Percentiles rank a stretch among this genome's conserved stretches.
These are phyloP conservation scores for Fusarium multiceps DNA, from an alignment of 2,329 filamentous ascomycete genomes.

Conservation along the genomic window DNA sequence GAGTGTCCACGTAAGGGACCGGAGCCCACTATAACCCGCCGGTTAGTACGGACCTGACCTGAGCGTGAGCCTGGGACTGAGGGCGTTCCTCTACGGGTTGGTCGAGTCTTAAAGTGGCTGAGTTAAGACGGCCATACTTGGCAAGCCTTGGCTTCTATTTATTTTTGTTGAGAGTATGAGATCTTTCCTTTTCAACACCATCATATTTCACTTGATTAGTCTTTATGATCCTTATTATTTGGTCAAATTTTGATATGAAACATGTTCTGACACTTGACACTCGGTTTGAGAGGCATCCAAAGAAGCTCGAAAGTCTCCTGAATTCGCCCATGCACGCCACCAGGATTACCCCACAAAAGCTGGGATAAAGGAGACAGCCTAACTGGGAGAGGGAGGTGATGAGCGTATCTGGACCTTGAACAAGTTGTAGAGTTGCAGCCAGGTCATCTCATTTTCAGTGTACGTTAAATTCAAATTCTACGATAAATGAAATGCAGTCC, in stretches of 20 bases:
- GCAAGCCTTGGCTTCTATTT: conserved; percentile 14
- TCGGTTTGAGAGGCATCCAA: conserved; percentile 36
- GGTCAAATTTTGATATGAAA: not conserved
- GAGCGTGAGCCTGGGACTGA: conserved; percentile 8
- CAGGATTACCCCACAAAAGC: conserved; percentile 42
- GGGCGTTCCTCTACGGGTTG: not conserved
- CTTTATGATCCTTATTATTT: not conserved
- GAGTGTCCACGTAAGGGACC: conserved; percentile 47
- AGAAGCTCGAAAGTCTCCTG: conserved; percentile 32
- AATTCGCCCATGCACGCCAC: conserved; percentile 34
- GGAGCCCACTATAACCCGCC: conserved; percentile 32
- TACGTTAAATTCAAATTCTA: not conserved
- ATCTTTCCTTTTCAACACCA: not conserved
- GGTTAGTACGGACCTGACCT: conserved; percentile 34
- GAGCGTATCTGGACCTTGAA: conserved; percentile 2
- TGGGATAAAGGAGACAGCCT: conserved; percentile 39
- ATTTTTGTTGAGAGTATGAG: not conserved
- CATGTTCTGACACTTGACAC: conserved; percentile 1
- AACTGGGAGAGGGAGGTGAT: conserved; percentile 38
- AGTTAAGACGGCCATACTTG: conserved; percentile 35
- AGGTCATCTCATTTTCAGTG: conserved; percentile 6
- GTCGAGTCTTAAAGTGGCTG: conserved; percentile 32
- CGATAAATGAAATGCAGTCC: not conserved
- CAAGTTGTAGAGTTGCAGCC: not conserved
- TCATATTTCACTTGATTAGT: not conserved